phyloP scores from a whole-genome alignment of 2,329 filamentous ascomycete species.

The Parafenestella ontariensis region DNA sequence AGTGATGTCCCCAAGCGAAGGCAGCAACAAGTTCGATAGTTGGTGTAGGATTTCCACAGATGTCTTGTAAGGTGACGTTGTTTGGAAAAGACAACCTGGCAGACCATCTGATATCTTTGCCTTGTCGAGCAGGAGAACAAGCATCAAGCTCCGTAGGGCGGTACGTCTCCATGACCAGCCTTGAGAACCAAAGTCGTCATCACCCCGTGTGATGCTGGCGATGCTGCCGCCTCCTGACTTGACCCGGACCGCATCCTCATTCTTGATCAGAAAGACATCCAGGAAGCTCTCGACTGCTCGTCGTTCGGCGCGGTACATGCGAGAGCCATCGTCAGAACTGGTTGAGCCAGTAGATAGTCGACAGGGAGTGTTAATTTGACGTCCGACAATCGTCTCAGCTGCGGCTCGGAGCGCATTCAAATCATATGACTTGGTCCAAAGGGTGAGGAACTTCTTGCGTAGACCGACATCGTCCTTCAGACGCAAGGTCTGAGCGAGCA shows the following conservation, averaged over 20 bases:
- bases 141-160: conserved; percentile 64
- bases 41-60: conserved; percentile 62
- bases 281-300: conserved; percentile 61
- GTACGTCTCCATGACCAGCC: conserved; percentile 63
- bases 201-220: conserved; percentile 46
- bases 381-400: conserved; percentile 66
- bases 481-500: conserved; percentile 54
- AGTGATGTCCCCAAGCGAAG: conserved; percentile 64
- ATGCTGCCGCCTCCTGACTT: conserved; percentile 49
- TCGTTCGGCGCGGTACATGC: conserved; percentile 46
- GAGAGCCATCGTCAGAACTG: conserved; percentile 43
- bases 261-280: conserved; percentile 64
- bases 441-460: conserved; percentile 62
- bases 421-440: conserved; percentile 67
- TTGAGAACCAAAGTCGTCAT: conserved; percentile 52
- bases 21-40: conserved; percentile 62
- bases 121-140: conserved; percentile 66
- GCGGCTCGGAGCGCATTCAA: conserved; percentile 59
- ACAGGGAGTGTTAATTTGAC: conserved; percentile 52
- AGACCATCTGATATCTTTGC: conserved; percentile 52
- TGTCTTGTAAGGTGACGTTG: conserved; percentile 62
- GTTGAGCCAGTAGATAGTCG: conserved; percentile 47
- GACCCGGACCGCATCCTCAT: conserved; percentile 60
- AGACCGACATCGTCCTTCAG: conserved; percentile 65
- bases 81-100: conserved; percentile 58